phyloP scores from a whole-genome alignment of 2,329 filamentous ascomycete genomes.

The Corniculantispora saksenae region DNA sequence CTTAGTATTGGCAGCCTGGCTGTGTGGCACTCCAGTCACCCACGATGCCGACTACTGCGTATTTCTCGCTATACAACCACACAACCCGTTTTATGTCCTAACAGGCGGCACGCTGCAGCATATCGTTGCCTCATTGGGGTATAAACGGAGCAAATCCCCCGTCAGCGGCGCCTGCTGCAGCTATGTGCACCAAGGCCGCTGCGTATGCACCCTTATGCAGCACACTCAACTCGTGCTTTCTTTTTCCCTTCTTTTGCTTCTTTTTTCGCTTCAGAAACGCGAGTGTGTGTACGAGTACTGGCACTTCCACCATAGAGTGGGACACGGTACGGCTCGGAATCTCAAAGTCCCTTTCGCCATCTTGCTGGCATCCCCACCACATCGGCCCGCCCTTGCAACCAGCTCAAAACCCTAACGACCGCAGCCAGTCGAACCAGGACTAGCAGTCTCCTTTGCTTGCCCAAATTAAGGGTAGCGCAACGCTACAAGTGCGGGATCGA shows the following conservation, averaged over 20 bases:
- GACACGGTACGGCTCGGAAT: constrained; percentile 26
- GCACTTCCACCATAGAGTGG: constrained; percentile 15
- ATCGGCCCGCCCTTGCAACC: constrained; percentile 17
- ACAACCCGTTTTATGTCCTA: too few species aligned
- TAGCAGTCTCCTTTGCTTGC: constrained; percentile 3
- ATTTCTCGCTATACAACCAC: too few species aligned
- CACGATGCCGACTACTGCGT: too few species aligned
- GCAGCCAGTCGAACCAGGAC: not conserved
- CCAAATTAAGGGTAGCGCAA: constrained; percentile 9
- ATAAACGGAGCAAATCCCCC: not conserved
- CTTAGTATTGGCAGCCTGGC: too few species aligned
- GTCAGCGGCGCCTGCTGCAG: not conserved
- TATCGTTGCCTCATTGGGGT: not conserved
- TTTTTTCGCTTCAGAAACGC: not conserved
- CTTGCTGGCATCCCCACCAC: constrained; percentile 9
- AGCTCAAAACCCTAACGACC: constrained; percentile 9
- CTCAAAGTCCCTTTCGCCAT: constrained; percentile 20
- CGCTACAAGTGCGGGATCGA: constrained; percentile 1
- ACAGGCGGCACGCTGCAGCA: not conserved
- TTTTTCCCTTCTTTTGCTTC: not conserved
- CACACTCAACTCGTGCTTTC: not conserved
- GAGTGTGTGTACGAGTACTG: not conserved
- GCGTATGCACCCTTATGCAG: not conserved
- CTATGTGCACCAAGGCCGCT: not conserved
- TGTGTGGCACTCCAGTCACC: too few species aligned